Evolutionary conservation across 108 stramenopile genomes (phyloP).

Genomic region (Cyclotella distinguenda): DNA sequence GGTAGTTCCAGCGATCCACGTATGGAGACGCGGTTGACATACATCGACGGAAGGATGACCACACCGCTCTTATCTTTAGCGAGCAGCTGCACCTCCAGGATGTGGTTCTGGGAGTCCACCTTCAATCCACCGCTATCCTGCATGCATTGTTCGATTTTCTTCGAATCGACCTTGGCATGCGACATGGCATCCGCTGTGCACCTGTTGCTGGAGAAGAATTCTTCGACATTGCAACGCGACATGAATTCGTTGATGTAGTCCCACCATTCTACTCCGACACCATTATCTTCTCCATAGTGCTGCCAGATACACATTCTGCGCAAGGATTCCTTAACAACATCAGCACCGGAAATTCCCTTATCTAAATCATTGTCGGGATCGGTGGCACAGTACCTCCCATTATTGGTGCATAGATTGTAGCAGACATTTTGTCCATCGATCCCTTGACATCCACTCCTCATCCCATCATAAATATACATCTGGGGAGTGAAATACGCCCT

Average conservation of each 20-base stretch:
- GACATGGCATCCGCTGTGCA: slow-evolving; percentile 80
- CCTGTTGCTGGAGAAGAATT: slow-evolving; percentile 68
- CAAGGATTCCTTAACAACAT: slow-evolving; percentile 85
- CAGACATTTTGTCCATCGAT: slow-evolving; percentile 55
- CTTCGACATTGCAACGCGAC: slow-evolving; percentile 51
- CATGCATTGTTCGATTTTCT: slow-evolving; percentile 83
- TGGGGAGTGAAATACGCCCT: slow-evolving; percentile 87
- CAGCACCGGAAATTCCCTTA: slow-evolving; percentile 73
- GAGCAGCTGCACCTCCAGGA: slow-evolving; percentile 77
- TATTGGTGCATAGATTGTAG: slow-evolving; percentile 88
- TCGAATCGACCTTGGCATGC: slow-evolving; percentile 59
- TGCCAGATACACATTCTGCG: slow-evolving; percentile 86
- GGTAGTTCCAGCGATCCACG: slow-evolving; percentile 70
- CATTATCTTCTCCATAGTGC: slow-evolving; percentile 59
- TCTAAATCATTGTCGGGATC: slow-evolving; percentile 84
- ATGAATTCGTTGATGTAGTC: slow-evolving; percentile 85
- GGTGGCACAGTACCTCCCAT: slow-evolving; percentile 89
- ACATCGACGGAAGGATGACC: slow-evolving; percentile 79
- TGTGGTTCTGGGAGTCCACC: slow-evolving; percentile 53
- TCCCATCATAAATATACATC: slow-evolving; percentile 88
- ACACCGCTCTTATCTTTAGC: slow-evolving; percentile 60
- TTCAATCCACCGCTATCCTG: slow-evolving; percentile 71
- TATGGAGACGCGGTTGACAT: slow-evolving; percentile 87
- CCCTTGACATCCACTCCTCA: slow-evolving; percentile 57
- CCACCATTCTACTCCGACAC: slow-evolving; percentile 83